Conservation (phyloP, 352 stramenopile species). For the Globisporangium yorkense region DNA sequence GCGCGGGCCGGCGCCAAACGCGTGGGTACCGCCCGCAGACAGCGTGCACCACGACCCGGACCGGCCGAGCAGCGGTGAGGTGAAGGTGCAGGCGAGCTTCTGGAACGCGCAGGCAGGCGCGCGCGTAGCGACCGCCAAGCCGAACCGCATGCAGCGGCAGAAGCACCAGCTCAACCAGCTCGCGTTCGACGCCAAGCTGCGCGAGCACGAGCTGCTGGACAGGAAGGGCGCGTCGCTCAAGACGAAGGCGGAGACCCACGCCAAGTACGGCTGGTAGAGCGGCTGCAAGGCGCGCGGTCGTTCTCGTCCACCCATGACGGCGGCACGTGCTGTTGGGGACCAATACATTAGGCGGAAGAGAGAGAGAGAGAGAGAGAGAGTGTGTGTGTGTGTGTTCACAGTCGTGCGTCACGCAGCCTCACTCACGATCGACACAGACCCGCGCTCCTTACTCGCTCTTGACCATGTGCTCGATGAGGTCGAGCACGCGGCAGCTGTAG, state of each 20-base stretch:
- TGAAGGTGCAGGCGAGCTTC: slow-evolving; percentile 70
- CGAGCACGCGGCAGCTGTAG: slow-evolving; percentile 96
- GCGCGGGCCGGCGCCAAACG: slow-evolving; percentile 33
- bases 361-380: too few relatives aligned
- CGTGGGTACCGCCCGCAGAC: slow-evolving; percentile 49
- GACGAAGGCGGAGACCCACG: slow-evolving; percentile 72
- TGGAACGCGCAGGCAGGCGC: slow-evolving; percentile 55
- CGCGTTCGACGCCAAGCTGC: slow-evolving; percentile 68
- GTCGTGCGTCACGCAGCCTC: background rate
- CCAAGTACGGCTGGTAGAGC: slow-evolving; percentile 74
- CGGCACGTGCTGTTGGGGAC: background rate
- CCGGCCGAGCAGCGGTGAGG: slow-evolving; percentile 14
- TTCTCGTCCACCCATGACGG: too few relatives aligned
- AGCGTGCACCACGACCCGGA: slow-evolving; percentile 1
- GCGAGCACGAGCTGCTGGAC: slow-evolving; percentile 68
- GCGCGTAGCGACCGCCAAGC: slow-evolving; percentile 49
- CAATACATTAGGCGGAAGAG: background rate
- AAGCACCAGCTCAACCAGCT: slow-evolving; percentile 83
- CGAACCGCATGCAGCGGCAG: slow-evolving; percentile 66
- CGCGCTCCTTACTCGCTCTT: slow-evolving; percentile 70
- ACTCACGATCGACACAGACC: background rate
- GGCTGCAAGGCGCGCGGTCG: background rate
- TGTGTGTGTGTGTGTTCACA: too few relatives aligned
- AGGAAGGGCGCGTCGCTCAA: slow-evolving; percentile 56
- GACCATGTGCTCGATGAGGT: slow-evolving; percentile 96